Conservation (phyloP, 257 asterid genomes). For the Scutellaria galericulata region DNA sequence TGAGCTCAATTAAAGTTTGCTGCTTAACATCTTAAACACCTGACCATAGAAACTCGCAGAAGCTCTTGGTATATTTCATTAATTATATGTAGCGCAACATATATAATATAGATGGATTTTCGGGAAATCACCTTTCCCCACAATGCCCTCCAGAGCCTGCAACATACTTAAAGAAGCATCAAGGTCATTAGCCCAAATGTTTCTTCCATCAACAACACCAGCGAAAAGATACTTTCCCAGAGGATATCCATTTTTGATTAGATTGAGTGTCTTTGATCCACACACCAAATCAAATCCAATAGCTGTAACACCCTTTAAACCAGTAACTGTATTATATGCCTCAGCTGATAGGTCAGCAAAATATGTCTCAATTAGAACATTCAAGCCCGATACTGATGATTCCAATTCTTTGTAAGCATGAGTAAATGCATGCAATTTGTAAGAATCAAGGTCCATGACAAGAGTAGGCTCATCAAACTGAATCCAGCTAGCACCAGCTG, state of each 20-base stretch:
- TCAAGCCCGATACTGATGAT: conserved; percentile 61
- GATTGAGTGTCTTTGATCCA: conserved; percentile 66
- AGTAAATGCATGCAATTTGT: conserved; percentile 63
- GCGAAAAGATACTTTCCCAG: conserved; percentile 72
- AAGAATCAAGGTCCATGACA: conserved; percentile 72
- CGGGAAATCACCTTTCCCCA: conserved; percentile 61
- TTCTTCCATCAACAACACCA: conserved; percentile 90
- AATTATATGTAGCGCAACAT: no score
- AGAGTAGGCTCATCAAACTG: conserved; percentile 87
- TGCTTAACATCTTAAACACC: background rate
- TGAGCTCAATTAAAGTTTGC: no score
- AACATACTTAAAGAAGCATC: conserved; percentile 63
- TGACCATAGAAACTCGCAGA: background rate
- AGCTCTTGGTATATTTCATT: no score
- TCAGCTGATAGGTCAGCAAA: conserved; percentile 74
- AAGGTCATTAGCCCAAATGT: conserved; percentile 89
- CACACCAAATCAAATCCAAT: conserved; percentile 82
- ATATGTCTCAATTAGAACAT: conserved; percentile 76
- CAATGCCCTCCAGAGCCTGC: conserved; percentile 61
- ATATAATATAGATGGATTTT: background rate
- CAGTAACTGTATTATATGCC: conserved; percentile 59
- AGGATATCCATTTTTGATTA: conserved; percentile 73
- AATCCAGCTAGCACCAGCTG: conserved; percentile 85
- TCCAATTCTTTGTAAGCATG: conserved; percentile 67
- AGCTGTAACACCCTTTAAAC: conserved; percentile 71